Evolutionary conservation across 768 basidiomycete genomes (phyloP), one percentile per base, ranked within the genome.

Genomic region (Neoboletus brunneissimus): DNA sequence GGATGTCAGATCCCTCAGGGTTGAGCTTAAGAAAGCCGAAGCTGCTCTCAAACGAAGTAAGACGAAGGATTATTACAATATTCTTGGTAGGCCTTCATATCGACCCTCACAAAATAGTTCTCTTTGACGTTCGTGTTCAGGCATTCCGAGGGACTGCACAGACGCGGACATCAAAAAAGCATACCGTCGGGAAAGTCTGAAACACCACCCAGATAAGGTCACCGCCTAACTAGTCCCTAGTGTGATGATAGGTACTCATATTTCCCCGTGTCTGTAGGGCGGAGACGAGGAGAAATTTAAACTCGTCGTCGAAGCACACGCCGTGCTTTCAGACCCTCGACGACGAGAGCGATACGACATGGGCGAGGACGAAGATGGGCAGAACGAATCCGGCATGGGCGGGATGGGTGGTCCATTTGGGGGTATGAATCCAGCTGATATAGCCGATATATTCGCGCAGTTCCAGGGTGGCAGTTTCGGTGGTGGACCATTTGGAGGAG

Each of bases 201-300:
- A 85, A 63, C 89, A 91, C 63, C 89, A 91, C 72, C 89, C 89
- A 46, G 90, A 92, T 71, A 92, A 92, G 81, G 87, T 87, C 23
- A 9, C 18, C 18, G n/a, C 29, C 7, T 34, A 16, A 22, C 35
- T 53, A 13, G 35, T 53, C 32, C 41, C 18, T 15, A n/a, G 15
- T 47, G 25, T 37, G 27, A 31, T 29, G 4, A 59, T 35, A 5
- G 11, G 15, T 47, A 63, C 53, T 63, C 51, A 60, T 18, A 31
- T 42, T 46, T 22, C 34, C 27, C 31, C 18, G 23, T 54, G 23
- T 54, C 35, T 67, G 35, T 58, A 91, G 86, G 94, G 95, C 27
- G 95, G 95, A 29, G 91, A 94, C 68, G 94, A 96, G 64, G 96
- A 97, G 67, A 89, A 91, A 64, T 98, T 98, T 83, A 97, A 98